Percentiles rank a stretch among this genome's conserved stretches.
Conservation (phyloP, 768 basidiomycete species). For the Russula dissimulans region DNA sequence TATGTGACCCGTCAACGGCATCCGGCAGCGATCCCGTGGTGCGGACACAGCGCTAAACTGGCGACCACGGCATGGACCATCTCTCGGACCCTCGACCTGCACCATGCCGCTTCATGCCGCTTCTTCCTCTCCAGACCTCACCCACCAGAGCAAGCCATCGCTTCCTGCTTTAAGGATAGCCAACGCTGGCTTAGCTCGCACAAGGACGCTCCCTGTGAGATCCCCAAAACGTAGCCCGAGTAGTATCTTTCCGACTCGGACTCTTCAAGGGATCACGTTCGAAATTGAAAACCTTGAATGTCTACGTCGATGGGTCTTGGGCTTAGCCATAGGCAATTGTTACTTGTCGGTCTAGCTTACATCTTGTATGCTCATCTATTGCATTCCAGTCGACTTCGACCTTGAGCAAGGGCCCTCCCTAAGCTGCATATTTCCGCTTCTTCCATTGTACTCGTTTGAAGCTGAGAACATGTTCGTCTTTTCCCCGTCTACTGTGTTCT, state of each 20-base stretch:
- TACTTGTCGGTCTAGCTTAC: not conserved
- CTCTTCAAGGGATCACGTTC: conserved; percentile 35
- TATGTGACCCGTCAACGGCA: too few species aligned
- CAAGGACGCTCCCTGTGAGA: conserved; percentile 31
- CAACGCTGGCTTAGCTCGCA: not conserved
- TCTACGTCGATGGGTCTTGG: conserved; percentile 59
- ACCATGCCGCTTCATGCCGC: conserved; percentile 11
- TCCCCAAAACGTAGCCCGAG: conserved; percentile 20
- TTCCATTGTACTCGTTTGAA: conserved; percentile 56
- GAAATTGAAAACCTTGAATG: conserved; percentile 37
- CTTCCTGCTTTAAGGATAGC: not conserved
- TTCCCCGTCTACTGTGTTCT: not conserved
- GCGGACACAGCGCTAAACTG: too few species aligned
- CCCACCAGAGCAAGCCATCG: conserved; percentile 7
- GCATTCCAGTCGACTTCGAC: conserved; percentile 69
- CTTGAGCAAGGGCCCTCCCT: conserved; percentile 79
- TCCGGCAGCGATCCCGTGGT: too few species aligned
- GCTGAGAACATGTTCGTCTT: conserved; percentile 71
- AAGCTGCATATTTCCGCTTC: conserved; percentile 56
- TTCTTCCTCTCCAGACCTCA: conserved; percentile 20
- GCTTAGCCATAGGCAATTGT: conserved; percentile 53
- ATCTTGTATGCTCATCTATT: conserved; percentile 6
- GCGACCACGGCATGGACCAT: too few species aligned
- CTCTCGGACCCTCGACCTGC: conserved; percentile 3
- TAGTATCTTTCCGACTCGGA: conserved; percentile 12